Base-by-base conservation (phyloP, 495 filamentous ascomycete species). In the Neurospora sp. region DNA sequence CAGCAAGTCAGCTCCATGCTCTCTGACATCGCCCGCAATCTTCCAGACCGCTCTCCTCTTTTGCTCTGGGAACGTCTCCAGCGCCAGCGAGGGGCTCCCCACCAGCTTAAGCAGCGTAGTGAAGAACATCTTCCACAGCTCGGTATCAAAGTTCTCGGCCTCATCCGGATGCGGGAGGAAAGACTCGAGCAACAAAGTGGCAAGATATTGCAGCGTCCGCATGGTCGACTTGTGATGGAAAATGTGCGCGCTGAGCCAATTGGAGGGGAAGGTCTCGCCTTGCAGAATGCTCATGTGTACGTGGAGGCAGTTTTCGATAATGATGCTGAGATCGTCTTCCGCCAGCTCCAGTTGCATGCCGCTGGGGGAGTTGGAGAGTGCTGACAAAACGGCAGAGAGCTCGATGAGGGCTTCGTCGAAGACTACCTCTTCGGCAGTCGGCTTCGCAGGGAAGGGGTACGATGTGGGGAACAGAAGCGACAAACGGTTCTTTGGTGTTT, bases 61-160 rank as follows among this genome's bases (percentile, higher is more conserved):
- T 82, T 99, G 96, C 82, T 98, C 96, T 0, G 96, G 93, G 80
- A 98, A 98, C 0, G 94, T 98, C 79, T 99, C 96, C 35, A 99
- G 88, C 16, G 96, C 94, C 12, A 99, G 85, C 8, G 91, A 92
- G 59, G 94, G 89, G 76, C 93, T 97, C 1, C 92, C 92, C 9
- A 98, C 93, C 5, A 98, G 91, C 78, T 92, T 93, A 41, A 99
- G 86, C 66, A 99, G 82, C 0, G 93, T 94, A 14, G 88, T 91
- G 80, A 99, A 97, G 82, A 97, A 98, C 46, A 90, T 84, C 74
- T 93, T 94, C 96, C 96, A 99, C 3, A 98, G 84, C 71, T 95
- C 93, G 10, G 92, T 98, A 78, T 96, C 92, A 79, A 98, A 99
- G 10, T 87, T 87, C 78, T 97, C 94, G 4, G 96, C 96, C 76